phyloP scores from a whole-genome alignment of 2,329 filamentous ascomycete species.

The Xylariaceae sp. region DNA sequence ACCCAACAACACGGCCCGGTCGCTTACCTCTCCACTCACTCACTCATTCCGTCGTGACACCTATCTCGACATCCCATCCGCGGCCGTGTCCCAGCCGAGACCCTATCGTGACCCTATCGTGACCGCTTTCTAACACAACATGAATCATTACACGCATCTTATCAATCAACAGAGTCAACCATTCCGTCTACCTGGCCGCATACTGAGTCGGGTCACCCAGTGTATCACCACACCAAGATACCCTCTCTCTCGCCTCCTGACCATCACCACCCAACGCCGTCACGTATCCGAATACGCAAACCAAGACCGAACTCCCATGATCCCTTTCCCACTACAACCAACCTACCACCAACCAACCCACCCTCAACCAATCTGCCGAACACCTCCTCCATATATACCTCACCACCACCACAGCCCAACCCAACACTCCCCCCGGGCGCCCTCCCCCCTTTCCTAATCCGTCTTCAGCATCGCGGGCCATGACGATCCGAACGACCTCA shows the following conservation, averaged over 20 bases:
- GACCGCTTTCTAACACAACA: not conserved
- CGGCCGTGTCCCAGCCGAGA: not conserved
- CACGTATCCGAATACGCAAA: too few species aligned
- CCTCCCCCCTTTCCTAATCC: not conserved
- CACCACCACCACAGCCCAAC: not conserved
- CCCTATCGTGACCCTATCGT: not conserved
- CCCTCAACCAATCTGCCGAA: too few species aligned
- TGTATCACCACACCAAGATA: too few species aligned
- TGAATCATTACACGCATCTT: not conserved
- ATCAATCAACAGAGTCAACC: not conserved
- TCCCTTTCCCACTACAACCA: too few species aligned
- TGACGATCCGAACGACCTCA: not conserved
- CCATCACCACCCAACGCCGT: too few species aligned
- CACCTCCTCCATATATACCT: not conserved
- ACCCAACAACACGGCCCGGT: not conserved
- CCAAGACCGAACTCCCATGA: too few species aligned
- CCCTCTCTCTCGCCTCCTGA: too few species aligned
- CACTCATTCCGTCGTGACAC: not conserved
- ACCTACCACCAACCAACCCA: too few species aligned
- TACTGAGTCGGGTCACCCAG: too few species aligned
- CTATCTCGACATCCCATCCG: too few species aligned
- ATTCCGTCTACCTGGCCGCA: not conserved
- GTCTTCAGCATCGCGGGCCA: not conserved
- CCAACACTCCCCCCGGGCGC: not conserved
- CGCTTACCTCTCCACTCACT: not conserved